These are phyloP conservation scores for Poa annua DNA, from an alignment of 176 grass and related monocot genomes.

Conservation along the genomic window DNA sequence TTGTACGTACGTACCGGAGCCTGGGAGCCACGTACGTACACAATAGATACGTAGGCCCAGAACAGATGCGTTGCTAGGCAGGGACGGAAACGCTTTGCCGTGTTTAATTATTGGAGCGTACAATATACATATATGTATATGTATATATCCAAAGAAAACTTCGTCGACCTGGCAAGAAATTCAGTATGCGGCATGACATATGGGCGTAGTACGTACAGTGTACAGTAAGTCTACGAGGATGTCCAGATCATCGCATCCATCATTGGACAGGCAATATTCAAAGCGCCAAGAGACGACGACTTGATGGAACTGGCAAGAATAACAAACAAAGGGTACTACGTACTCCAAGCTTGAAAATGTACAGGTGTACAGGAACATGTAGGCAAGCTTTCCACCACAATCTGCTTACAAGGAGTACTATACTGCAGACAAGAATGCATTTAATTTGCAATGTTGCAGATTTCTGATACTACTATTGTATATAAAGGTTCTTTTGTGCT, in stretches of 20 bases:
- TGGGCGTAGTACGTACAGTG: not conserved
- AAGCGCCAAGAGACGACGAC: not conserved
- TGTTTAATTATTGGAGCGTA: too few relatives aligned
- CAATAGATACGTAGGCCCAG: too few relatives aligned
- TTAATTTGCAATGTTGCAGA: not conserved
- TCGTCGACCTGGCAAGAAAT: not conserved
- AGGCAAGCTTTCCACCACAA: slow-evolving; percentile 21
- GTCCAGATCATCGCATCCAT: not conserved
- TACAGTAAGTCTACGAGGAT: slow-evolving; percentile 18
- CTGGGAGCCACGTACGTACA: too few relatives aligned
- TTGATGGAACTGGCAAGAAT: not conserved
- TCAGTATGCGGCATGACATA: not conserved
- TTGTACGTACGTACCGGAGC: too few relatives aligned
- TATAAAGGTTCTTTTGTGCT: too few relatives aligned
- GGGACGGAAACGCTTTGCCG: too few relatives aligned
- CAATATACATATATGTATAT: too few relatives aligned
- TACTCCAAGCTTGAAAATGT: not conserved
- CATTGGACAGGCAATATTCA: not conserved
- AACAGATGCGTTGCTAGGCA: too few relatives aligned
- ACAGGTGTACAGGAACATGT: not conserved
- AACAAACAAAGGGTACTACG: too few relatives aligned
- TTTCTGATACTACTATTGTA: not conserved
- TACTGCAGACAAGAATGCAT: not conserved
- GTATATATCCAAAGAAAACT: not conserved
- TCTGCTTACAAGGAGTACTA: not conserved